phyloP scores from a whole-genome alignment of 495 filamentous ascomycete genomes.

The Amphirosellinia nigrospora region DNA sequence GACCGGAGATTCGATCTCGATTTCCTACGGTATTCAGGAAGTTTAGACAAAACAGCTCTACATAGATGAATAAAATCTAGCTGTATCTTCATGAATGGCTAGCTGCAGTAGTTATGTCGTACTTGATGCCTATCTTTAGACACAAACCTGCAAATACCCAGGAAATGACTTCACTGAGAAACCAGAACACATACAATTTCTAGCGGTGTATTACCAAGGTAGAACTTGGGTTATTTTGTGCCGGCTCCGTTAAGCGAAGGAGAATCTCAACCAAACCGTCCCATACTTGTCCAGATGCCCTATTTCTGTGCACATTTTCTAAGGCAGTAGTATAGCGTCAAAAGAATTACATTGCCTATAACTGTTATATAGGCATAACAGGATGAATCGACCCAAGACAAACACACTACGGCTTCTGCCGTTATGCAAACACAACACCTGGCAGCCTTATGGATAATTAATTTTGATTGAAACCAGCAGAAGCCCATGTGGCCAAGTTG shows the following conservation, averaged over 20 bases:
- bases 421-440: background rate
- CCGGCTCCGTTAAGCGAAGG: too few relatives aligned
- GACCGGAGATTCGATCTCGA: background rate
- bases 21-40: background rate
- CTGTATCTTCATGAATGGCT: too few relatives aligned
- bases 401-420: background rate
- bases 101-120: background rate
- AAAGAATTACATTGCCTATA: background rate
- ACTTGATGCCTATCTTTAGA: background rate
- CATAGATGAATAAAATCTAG: background rate
- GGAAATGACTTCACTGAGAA: background rate
- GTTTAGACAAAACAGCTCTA: background rate
- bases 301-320: background rate
- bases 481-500: background rate
- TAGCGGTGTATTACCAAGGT: too few relatives aligned
- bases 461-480: background rate
- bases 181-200: background rate
- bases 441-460: background rate
- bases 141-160: background rate
- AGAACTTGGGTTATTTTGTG: too few relatives aligned
- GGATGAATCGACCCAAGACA: background rate
- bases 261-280: too few relatives aligned
- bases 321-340: background rate
- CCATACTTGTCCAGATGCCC: too few relatives aligned
- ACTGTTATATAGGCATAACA: background rate